These are phyloP conservation scores for Capsella rubella DNA, from an alignment of 441 rosid genomes.

Conservation along the genomic window DNA sequence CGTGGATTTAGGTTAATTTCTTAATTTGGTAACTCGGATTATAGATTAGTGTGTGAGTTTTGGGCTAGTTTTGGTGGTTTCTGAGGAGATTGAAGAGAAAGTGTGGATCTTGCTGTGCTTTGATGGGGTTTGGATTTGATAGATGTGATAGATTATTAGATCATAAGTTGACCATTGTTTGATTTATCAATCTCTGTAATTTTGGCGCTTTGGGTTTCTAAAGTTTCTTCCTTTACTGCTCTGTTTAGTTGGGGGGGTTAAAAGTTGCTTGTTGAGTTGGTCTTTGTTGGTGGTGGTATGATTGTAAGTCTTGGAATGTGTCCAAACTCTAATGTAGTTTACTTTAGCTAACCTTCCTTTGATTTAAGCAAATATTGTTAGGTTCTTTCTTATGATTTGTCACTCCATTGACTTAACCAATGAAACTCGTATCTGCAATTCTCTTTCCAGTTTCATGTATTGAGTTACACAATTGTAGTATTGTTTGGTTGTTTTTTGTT, in stretches of 20 bases:
- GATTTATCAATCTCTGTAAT: neutral
- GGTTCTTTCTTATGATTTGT: neutral
- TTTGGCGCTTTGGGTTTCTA: neutral
- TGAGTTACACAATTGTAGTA: constrained; percentile 15
- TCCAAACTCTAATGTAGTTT: neutral
- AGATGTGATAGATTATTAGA: neutral
- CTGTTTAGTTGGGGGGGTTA: neutral
- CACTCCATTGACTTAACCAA: neutral
- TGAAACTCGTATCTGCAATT: neutral
- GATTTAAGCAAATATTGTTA: neutral
- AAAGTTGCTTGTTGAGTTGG: constrained; percentile 13
- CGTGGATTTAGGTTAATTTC: neutral
- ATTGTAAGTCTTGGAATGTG: neutral
- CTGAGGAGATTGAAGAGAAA: neutral
- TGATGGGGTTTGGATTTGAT: constrained; percentile 1
- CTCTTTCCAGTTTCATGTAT: neutral
- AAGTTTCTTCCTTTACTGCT: constrained; percentile 11
- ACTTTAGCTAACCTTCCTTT: neutral
- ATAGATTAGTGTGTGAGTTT: neutral
- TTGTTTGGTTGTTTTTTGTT: neutral
- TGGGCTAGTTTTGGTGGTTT: constrained; percentile 4
- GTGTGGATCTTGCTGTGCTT: constrained; percentile 36
- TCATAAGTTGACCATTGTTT: neutral
- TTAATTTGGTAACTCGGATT: neutral
- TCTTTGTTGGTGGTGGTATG: neutral